Percentiles rank a stretch among this genome's conserved stretches.
These are phyloP conservation scores for Piper longum DNA, from an alignment of 164 flowering plant genomes.

Conservation along the genomic window DNA sequence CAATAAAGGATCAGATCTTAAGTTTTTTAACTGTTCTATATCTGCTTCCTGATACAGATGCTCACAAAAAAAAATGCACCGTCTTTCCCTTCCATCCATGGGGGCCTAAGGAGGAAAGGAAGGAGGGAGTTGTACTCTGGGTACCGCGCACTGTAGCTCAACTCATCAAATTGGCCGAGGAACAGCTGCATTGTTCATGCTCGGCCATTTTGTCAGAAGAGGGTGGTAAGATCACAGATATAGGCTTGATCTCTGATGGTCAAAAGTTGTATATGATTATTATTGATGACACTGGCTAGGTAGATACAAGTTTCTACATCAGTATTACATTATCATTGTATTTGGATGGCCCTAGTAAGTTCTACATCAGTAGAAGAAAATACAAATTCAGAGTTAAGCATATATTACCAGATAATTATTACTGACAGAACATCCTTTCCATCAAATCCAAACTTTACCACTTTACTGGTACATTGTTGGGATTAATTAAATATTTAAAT, in stretches of 20 bases:
- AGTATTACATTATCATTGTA: background rate
- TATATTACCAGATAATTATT: too few species aligned
- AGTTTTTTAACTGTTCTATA: background rate
- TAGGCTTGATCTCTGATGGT: slow-evolving; percentile 51
- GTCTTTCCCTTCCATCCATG: slow-evolving; percentile 84
- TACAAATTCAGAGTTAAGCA: too few species aligned
- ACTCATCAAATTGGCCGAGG: slow-evolving; percentile 27
- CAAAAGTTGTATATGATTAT: slow-evolving; percentile 53
- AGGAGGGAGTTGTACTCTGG: slow-evolving; percentile 60
- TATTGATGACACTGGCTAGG: background rate
- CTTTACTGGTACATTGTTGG: too few species aligned
- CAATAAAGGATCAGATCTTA: too few species aligned
- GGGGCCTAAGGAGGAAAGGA: slow-evolving; percentile 40
- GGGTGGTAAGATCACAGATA: slow-evolving; percentile 60
- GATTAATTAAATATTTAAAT: too few species aligned
- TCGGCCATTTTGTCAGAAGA: slow-evolving; percentile 61
- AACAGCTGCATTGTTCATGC: slow-evolving; percentile 18
- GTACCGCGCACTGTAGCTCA: slow-evolving; percentile 50
- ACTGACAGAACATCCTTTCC: too few species aligned
- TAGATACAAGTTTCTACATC: background rate
- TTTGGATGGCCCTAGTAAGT: background rate
- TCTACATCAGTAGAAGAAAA: too few species aligned
- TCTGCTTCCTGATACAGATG: background rate
- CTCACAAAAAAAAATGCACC: slow-evolving; percentile 47
- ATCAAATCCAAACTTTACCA: too few species aligned